A percentile compares a stretch with the other conserved stretches of the same genome.
phyloP scores from a whole-genome alignment of 352 stramenopile genomes.

The Pythium brachiatum region DNA sequence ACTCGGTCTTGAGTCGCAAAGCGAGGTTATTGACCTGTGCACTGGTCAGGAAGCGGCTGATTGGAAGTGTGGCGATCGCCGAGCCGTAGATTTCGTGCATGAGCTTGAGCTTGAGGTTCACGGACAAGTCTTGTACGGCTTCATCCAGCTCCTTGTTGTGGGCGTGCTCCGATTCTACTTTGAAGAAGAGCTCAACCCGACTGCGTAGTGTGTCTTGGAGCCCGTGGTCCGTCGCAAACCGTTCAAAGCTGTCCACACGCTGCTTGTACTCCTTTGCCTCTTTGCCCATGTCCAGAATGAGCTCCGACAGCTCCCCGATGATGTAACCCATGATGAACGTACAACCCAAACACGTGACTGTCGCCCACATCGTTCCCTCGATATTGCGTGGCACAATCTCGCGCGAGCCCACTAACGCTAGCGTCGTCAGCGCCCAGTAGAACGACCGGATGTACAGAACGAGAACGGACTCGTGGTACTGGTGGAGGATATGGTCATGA shows the following conservation, averaged over 20 bases:
- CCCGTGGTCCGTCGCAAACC: slow-evolving; percentile 63
- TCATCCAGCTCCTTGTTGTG: slow-evolving; percentile 46
- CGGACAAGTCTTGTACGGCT: slow-evolving; percentile 56
- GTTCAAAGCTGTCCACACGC: slow-evolving; percentile 70
- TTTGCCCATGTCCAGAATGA: slow-evolving; percentile 76
- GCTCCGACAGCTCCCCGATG: slow-evolving; percentile 64
- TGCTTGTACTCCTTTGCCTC: slow-evolving; percentile 68
- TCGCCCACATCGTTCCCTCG: slow-evolving; percentile 55
- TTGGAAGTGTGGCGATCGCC: slow-evolving; percentile 42
- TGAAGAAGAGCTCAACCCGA: slow-evolving; percentile 62
- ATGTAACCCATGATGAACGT: slow-evolving; percentile 79
- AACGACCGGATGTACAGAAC: slow-evolving; percentile 65
- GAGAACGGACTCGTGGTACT: slow-evolving; percentile 47
- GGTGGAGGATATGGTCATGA: slow-evolving; percentile 55
- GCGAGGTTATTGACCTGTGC: slow-evolving; percentile 70
- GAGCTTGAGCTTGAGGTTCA: slow-evolving; percentile 67
- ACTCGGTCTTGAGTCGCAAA: slow-evolving; percentile 50
- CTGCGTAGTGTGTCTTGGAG: slow-evolving; percentile 43
- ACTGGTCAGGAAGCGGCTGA: slow-evolving; percentile 54
- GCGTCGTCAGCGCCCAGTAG: slow-evolving; percentile 70
- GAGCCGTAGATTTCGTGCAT: slow-evolving; percentile 73
- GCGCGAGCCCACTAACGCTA: slow-evolving; percentile 55
- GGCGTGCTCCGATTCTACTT: slow-evolving; percentile 51
- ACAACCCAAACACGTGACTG: slow-evolving; percentile 53
- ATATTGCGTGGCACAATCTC: slow-evolving; percentile 49